A percentile compares a stretch with the other conserved stretches of the same genome.
These are phyloP conservation scores for Paramecium biaurelia DNA, from an alignment of 73 alveolate genomes.

Conservation along the genomic window DNA sequence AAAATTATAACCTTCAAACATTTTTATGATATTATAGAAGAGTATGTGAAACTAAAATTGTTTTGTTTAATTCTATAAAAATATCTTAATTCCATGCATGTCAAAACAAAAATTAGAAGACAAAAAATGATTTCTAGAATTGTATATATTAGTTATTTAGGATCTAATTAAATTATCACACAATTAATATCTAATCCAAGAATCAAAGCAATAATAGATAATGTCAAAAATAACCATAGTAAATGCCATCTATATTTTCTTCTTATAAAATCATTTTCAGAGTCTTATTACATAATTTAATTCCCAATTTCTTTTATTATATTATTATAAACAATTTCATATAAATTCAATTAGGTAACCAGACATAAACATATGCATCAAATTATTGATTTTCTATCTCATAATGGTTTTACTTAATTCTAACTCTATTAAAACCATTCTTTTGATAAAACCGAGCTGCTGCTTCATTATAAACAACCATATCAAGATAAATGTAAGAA, in stretches of 20 bases:
- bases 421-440: slow-evolving; percentile 21
- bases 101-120: background rate
- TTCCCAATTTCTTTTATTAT: background rate
- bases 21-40: background rate
- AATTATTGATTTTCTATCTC: slow-evolving; percentile 10
- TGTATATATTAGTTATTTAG: background rate
- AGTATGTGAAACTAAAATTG: background rate
- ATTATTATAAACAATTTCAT: background rate
- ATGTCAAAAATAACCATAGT: background rate
- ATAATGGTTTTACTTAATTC: slow-evolving; percentile 30
- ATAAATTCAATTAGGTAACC: background rate
- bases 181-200: background rate
- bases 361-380: slow-evolving; percentile 54
- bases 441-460: slow-evolving; percentile 45
- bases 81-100: background rate
- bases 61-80: background rate
- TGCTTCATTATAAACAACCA: slow-evolving; percentile 31
- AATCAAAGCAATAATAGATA: background rate
- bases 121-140: background rate
- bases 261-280: background rate
- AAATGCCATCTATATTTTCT: background rate
- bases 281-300: background rate
- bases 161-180: background rate
- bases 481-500: slow-evolving; percentile 33
- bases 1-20: background rate